Percentiles rank a stretch among this genome's conserved stretches.
Conservation (phyloP, 306 rosid genomes). For the Cicer yamashitae region DNA sequence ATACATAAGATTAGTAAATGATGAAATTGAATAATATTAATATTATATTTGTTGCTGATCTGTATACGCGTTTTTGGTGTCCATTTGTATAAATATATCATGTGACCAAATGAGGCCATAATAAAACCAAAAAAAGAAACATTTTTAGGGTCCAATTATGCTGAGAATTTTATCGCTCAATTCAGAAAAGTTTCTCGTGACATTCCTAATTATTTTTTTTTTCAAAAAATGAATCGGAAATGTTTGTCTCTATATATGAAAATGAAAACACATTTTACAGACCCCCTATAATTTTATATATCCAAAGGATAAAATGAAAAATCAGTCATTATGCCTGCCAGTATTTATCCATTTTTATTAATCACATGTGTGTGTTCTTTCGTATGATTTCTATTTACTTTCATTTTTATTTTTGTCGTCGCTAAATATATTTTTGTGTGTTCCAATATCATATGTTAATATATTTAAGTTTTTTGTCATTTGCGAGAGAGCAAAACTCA, state of each 20-base stretch:
- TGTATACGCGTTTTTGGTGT: conserved; percentile 63
- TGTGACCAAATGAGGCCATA: conserved; percentile 52
- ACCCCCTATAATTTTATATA: conserved; percentile 5
- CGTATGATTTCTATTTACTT: conserved; percentile 16
- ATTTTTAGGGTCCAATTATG: conserved; percentile 57
- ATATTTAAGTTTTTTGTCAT: conserved; percentile 64
- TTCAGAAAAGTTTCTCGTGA: conserved; percentile 79
- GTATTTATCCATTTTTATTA: conserved; percentile 32
- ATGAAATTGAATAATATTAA: conserved; percentile 9
- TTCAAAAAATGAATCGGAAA: conserved; percentile 40
- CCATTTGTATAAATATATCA: conserved; percentile 39
- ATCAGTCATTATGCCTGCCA: conserved; percentile 12
- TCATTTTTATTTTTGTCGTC: background rate
- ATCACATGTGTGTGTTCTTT: conserved; percentile 2
- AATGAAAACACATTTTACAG: conserved; percentile 52
- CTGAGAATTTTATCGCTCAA: conserved; percentile 50
- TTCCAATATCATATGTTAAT: conserved; percentile 10
- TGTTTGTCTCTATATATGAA: conserved; percentile 49
- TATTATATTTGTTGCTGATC: conserved; percentile 49
- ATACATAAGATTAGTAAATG: background rate
- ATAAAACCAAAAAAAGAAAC: conserved; percentile 49
- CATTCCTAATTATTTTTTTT: conserved; percentile 48
- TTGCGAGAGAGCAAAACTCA: conserved; percentile 71
- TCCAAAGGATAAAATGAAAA: conserved; percentile 24
- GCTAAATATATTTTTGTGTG: conserved; percentile 20